These are phyloP conservation scores for Ascochyta viciae-villosae DNA, from an alignment of 2,329 filamentous ascomycete genomes.

Conservation along the genomic window DNA sequence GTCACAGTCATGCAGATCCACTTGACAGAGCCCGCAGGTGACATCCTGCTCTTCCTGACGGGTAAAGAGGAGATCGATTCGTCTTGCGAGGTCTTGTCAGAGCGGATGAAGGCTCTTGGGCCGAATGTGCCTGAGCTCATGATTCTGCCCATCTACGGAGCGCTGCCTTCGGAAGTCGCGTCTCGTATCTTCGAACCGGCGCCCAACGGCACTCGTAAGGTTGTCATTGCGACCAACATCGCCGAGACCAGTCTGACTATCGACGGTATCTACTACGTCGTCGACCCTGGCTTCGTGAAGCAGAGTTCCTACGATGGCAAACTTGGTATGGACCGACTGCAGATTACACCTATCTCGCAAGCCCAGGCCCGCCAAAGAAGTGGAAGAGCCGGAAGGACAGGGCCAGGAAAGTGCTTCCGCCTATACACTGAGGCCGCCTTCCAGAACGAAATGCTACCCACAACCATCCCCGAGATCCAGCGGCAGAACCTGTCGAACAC, in stretches of 20 bases:
- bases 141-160: slow-evolving; percentile 95
- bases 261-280: slow-evolving; percentile 95
- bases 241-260: slow-evolving; percentile 98
- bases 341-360: slow-evolving; percentile 95
- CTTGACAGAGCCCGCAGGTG: slow-evolving; percentile 86
- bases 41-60: slow-evolving; percentile 96
- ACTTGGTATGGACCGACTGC: slow-evolving; percentile 94
- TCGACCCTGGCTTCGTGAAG: slow-evolving; percentile 97
- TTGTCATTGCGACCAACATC: slow-evolving; percentile 98
- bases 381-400: slow-evolving; percentile 90
- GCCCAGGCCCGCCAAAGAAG: slow-evolving; percentile 95
- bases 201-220: slow-evolving; percentile 83
- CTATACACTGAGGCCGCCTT: slow-evolving; percentile 95
- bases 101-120: slow-evolving; percentile 94
- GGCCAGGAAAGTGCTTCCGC: slow-evolving; percentile 87
- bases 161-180: slow-evolving; percentile 91
- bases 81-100: slow-evolving; percentile 87
- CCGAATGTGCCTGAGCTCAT: slow-evolving; percentile 89
- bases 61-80: slow-evolving; percentile 99
- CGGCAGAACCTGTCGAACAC: slow-evolving; percentile 90
- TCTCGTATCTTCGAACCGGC: slow-evolving; percentile 94
- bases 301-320: slow-evolving; percentile 97
- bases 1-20: slow-evolving; percentile 99
- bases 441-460: slow-evolving; percentile 96
- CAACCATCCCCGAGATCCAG: slow-evolving; percentile 95